phyloP scores from a whole-genome alignment of 805 yeast genomes.

The Millerozyma miso region DNA sequence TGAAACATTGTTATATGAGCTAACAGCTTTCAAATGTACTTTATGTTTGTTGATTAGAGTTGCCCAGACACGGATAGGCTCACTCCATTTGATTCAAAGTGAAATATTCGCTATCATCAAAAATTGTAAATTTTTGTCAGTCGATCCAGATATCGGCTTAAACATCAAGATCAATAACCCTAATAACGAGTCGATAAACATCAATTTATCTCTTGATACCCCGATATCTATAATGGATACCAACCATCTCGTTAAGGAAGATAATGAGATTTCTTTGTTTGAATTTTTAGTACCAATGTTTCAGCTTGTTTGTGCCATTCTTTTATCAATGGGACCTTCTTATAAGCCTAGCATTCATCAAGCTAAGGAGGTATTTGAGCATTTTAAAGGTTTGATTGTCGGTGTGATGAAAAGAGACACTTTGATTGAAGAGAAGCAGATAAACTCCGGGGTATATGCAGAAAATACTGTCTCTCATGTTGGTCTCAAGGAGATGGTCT shows the following conservation, averaged over 20 bases:
- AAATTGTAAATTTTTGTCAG: constrained; percentile 50
- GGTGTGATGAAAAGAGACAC: constrained; percentile 62
- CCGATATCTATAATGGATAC: constrained; percentile 35
- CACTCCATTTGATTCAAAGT: constrained; percentile 68
- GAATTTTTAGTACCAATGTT: constrained; percentile 71
- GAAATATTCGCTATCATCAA: constrained; percentile 64
- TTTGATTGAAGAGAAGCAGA: constrained; percentile 22
- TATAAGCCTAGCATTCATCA: constrained; percentile 55
- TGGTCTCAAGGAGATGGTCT: constrained; percentile 51
- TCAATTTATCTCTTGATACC: constrained; percentile 50
- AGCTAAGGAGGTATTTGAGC: constrained; percentile 47
- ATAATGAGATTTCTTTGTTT: constrained; percentile 45
- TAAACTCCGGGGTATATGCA: constrained; percentile 10
- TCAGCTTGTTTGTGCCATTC: constrained; percentile 63
- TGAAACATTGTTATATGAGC: constrained; percentile 61
- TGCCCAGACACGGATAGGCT: constrained; percentile 74
- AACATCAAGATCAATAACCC: constrained; percentile 32
- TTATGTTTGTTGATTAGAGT: constrained; percentile 66
- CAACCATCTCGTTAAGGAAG: constrained; percentile 10
- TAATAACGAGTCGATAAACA: constrained; percentile 27
- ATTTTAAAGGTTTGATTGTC: constrained; percentile 51
- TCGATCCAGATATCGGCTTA: constrained; percentile 80
- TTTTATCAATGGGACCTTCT: constrained; percentile 74
- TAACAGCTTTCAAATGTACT: constrained; percentile 72
- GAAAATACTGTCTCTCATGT: constrained; percentile 25